Evolutionary conservation across 2,329 filamentous ascomycete genomes (phyloP), one percentile per base, ranked within the genome.

Genomic region (Aureobasidium mangrovei): DNA sequence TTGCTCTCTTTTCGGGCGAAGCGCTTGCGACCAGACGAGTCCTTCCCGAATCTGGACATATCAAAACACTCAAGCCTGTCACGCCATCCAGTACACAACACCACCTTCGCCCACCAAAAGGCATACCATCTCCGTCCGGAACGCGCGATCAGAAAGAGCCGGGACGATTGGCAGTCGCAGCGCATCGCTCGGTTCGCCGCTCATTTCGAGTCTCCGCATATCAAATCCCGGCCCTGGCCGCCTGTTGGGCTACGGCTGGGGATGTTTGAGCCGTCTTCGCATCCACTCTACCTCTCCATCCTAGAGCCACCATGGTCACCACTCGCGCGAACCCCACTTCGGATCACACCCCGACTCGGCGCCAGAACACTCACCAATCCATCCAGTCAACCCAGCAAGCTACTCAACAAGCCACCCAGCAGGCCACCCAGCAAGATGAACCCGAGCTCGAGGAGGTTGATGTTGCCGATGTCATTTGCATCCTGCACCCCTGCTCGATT

Each of bases 381-480:
- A 53, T 39, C 18, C 49, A 53, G 31, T 43, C 39, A 2, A 53
- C 49, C 3, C 49, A 53, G 49, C 49, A 44, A 38, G 39, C 49
- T 8, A 53, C 49, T 9, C 49, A 53, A 24, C 49, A 53, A 31
- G 49, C 49, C n/a, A 53, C 49, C 8, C 49, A 53, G 27, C 39
- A 53, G 32, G 49, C 49, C 27, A 53, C 49, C 8, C 49, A 53
- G 32, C 40, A 53, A 38, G 40, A 53, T 6, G 40, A 53, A 26
- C 49, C 49, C 9, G 49, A 53, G 31, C 49, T 96, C 58, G 85
- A 80, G 52, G 85, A 91, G 61, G 80, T 87, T 60, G 91, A 95
- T 67, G 80, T 93, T 47, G 81, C 88, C 58, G 91, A 96, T 70
- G 88, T 96, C 61, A 81, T 95, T 60, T 94, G 90, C 71, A 83